A percentile compares a stretch with the other conserved stretches of the same genome.
Evolutionary conservation across 2,329 filamentous ascomycete genomes (phyloP).

Genomic region (Botrytis deweyae): DNA sequence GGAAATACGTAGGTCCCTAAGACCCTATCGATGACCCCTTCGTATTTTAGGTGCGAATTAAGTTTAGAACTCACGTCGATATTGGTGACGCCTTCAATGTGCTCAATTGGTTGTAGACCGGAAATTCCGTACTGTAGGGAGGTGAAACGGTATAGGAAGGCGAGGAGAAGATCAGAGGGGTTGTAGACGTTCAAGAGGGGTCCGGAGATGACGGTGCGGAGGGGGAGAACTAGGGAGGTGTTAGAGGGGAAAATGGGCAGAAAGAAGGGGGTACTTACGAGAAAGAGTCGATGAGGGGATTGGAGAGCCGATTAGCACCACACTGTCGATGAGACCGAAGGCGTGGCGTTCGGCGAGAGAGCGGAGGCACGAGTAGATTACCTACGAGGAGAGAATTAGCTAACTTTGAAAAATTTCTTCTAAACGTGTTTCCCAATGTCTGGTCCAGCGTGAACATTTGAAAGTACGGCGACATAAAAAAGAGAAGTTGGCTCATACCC

Average conservation of each 20-base stretch:
- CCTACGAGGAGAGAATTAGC: slow-evolving; percentile 46
- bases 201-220: slow-evolving; percentile 77
- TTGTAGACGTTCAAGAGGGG: slow-evolving; percentile 90
- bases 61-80: slow-evolving; percentile 60
- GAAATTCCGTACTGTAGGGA: slow-evolving; percentile 82
- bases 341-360: slow-evolving; percentile 59
- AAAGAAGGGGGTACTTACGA: slow-evolving; percentile 71
- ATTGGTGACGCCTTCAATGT: slow-evolving; percentile 59
- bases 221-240: slow-evolving; percentile 69
- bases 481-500: background rate
- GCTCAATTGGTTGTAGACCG: slow-evolving; percentile 72
- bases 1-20: slow-evolving; percentile 48
- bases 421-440: background rate
- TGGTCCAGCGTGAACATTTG: background rate
- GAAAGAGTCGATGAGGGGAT: slow-evolving; percentile 53
- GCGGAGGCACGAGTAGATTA: slow-evolving; percentile 63
- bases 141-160: slow-evolving; percentile 81
- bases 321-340: slow-evolving; percentile 65
- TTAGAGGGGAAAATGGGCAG: slow-evolving; percentile 70
- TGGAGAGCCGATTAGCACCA: slow-evolving; percentile 77
- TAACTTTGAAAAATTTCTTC: background rate
- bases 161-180: slow-evolving; percentile 82
- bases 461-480: slow-evolving; percentile 45
- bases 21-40: slow-evolving; percentile 63
- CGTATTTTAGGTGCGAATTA: slow-evolving; percentile 68